A percentile compares a stretch with the other conserved stretches of the same genome.
Conservation (phyloP, 1,139 yeast genomes). For the Geotrichum phurueaensis region DNA sequence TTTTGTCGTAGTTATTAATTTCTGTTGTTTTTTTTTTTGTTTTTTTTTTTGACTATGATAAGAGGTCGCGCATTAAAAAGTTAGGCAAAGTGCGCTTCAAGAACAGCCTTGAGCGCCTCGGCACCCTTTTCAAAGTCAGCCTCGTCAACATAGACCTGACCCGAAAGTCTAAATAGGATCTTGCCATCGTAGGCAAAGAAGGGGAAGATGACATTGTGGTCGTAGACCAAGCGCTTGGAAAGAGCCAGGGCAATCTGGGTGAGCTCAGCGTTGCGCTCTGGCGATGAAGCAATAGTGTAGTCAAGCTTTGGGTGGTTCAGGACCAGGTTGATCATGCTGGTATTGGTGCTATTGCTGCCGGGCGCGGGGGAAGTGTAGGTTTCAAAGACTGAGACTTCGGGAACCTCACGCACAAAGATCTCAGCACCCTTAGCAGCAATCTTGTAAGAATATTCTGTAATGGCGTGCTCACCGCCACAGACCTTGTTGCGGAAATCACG, state of each 20-base stretch:
- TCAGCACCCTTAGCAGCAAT: conserved; percentile 45
- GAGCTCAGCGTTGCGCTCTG: conserved; percentile 10
- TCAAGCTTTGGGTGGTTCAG: conserved; percentile 34
- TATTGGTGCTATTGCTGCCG: conserved; percentile 28
- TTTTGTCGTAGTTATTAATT: neutral
- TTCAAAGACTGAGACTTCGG: conserved; percentile 21
- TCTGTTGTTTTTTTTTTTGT: neutral
- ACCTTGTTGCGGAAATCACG: conserved; percentile 45
- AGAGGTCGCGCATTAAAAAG: neutral
- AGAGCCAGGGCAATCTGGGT: conserved; percentile 21
- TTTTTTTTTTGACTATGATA: too few relatives aligned
- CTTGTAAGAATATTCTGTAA: conserved; percentile 43
- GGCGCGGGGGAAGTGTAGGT: conserved; percentile 38
- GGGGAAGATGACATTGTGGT: conserved; percentile 46
- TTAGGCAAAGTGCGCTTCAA: conserved; percentile 11
- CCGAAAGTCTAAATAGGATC: conserved; percentile 49
- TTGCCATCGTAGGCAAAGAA: conserved; percentile 40
- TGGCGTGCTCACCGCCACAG: conserved; percentile 59
- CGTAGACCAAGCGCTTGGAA: conserved; percentile 19
- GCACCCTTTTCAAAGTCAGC: conserved; percentile 48
- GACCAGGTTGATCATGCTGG: conserved; percentile 46
- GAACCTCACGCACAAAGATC: conserved; percentile 34
- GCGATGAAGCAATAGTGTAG: neutral
- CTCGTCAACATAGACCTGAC: conserved; percentile 54
- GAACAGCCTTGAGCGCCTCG: conserved; percentile 30